Percentiles rank a stretch among this genome's conserved stretches.
Conservation (phyloP, 2,329 filamentous ascomycete genomes). For the Chaetomiaceae sp. region DNA sequence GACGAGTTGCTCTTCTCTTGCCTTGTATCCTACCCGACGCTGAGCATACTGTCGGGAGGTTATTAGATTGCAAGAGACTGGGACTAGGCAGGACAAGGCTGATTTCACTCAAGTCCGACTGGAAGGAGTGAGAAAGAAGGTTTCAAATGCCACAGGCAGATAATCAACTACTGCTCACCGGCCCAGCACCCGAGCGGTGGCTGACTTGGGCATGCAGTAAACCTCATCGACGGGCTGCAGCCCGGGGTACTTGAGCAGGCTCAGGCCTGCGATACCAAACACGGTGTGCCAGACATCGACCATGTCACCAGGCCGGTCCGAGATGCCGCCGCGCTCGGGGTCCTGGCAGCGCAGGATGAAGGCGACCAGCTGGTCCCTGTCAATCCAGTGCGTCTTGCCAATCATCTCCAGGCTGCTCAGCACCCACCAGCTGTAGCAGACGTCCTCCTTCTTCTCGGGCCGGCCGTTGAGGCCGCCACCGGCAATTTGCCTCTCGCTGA, state of each 20-base stretch:
- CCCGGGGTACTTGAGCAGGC: conserved; percentile 72
- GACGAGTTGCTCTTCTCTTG: conserved; percentile 52
- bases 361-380: conserved; percentile 67
- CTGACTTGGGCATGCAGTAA: conserved; percentile 75
- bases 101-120: neutral
- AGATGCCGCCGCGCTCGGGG: conserved; percentile 73
- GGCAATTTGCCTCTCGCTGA: conserved; percentile 86
- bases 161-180: conserved; percentile 7
- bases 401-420: conserved; percentile 89
- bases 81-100: neutral
- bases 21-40: conserved; percentile 66
- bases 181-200: conserved; percentile 54
- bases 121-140: neutral
- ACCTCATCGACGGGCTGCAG: conserved; percentile 79
- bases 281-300: conserved; percentile 96
- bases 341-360: conserved; percentile 94
- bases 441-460: conserved; percentile 92
- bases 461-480: conserved; percentile 88
- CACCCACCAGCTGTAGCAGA: conserved; percentile 99
- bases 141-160: neutral
- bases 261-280: conserved; percentile 85
- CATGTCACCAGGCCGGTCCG: conserved; percentile 88
- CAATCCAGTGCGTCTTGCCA: conserved; percentile 85
- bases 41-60: conserved; percentile 46
- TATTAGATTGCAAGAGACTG: conserved; percentile 68